Conservation (phyloP, 495 filamentous ascomycete genomes). For the Aspergillus heteromorphus region DNA sequence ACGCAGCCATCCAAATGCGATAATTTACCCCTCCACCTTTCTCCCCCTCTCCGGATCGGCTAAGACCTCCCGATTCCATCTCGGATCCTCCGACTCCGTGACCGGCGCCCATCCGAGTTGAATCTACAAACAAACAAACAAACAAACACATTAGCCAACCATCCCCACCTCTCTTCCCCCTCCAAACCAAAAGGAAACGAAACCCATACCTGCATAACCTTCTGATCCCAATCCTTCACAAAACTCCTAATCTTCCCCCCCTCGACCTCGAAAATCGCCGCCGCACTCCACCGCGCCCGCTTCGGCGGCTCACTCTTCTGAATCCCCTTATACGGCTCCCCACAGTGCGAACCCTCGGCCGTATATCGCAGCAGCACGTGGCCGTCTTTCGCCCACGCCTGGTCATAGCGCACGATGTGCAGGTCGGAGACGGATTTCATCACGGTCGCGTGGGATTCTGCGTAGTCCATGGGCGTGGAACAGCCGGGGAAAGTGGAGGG, state of each 20-base stretch:
- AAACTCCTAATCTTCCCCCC: slow-evolving; percentile 5
- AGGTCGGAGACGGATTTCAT: slow-evolving; percentile 4
- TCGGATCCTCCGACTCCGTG: background rate
- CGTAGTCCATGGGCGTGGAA: slow-evolving; percentile 8
- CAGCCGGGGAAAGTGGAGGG: slow-evolving; percentile 11
- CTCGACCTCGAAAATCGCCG: slow-evolving; percentile 8
- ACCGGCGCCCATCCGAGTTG: slow-evolving; percentile 9
- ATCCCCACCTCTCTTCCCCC: too few relatives aligned
- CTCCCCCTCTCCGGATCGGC: slow-evolving; percentile 1
- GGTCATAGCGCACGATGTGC: slow-evolving; percentile 9
- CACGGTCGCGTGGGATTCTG: slow-evolving; percentile 7
- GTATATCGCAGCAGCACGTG: slow-evolving; percentile 8
- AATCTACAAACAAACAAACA: too few relatives aligned
- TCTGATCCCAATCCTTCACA: slow-evolving; percentile 10
- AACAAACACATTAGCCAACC: too few relatives aligned
- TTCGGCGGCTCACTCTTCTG: slow-evolving; percentile 3
- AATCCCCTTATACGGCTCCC: slow-evolving; percentile 4
- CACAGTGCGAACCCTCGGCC: slow-evolving; percentile 3
- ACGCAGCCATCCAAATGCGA: background rate
- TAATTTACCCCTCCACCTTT: too few relatives aligned
- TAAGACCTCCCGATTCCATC: slow-evolving; percentile 4
- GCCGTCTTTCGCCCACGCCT: slow-evolving; percentile 8
- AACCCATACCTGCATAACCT: slow-evolving; percentile 11
- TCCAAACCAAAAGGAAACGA: too few relatives aligned
- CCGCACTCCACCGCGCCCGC: slow-evolving; percentile 7